Conservation (phyloP, 306 rosid genomes). For the Castanea mollissima region DNA sequence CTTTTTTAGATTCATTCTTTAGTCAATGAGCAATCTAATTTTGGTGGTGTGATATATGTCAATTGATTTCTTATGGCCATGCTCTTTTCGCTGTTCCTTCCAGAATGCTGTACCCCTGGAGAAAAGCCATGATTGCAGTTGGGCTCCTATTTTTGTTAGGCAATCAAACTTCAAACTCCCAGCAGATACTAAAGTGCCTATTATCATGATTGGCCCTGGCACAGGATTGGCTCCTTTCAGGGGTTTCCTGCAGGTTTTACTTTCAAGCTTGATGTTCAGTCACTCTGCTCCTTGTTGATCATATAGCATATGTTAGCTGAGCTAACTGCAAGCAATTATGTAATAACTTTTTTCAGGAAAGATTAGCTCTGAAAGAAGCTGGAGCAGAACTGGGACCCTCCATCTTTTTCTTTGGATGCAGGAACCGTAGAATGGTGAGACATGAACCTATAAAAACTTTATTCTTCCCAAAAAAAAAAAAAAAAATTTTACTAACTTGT, state of each 20-base stretch:
- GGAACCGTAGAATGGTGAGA: conserved; percentile 82
- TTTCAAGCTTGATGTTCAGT: conserved; percentile 20
- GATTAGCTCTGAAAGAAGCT: conserved; percentile 70
- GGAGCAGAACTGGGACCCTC: conserved; percentile 83
- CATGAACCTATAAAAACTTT: background rate
- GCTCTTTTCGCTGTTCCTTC: conserved; percentile 16
- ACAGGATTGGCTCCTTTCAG: conserved; percentile 99
- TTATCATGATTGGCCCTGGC: conserved; percentile 98
- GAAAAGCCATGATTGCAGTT: conserved; percentile 71
- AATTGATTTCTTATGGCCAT: background rate
- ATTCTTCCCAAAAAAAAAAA: background rate
- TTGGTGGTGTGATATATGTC: background rate
- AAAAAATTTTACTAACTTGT: too few relatives aligned
- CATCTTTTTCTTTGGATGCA: conserved; percentile 82
- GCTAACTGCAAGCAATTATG: conserved; percentile 6
- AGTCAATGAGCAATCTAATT: background rate
- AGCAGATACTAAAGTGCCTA: conserved; percentile 67
- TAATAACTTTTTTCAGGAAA: conserved; percentile 64
- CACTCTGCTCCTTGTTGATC: background rate
- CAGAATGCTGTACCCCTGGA: conserved; percentile 74
- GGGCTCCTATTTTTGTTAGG: conserved; percentile 94
- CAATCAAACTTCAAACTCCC: conserved; percentile 96
- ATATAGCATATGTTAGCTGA: conserved; percentile 5
- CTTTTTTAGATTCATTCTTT: too few relatives aligned
- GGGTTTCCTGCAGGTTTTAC: conserved; percentile 94